Percentiles rank a stretch among this genome's conserved stretches.
These are phyloP conservation scores for Backusella liffmaniae DNA, from an alignment of 192 early-diverging fungal species.

Conservation along the genomic window DNA sequence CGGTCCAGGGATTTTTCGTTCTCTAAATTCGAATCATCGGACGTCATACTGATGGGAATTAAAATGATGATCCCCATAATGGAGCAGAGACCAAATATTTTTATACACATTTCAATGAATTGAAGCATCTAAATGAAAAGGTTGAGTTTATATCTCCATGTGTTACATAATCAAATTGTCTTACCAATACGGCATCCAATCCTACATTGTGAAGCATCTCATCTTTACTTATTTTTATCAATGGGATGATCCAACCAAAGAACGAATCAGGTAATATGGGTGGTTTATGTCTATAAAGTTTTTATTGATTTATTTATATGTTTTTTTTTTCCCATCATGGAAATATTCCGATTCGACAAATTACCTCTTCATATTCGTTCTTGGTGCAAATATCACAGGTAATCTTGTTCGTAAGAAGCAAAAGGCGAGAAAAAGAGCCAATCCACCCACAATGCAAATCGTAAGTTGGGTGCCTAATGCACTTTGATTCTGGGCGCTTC, in stretches of 20 bases:
- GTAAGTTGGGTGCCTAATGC: constrained; percentile 23
- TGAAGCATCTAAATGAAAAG: constrained; percentile 40
- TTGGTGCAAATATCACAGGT: constrained; percentile 29
- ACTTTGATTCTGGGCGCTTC: constrained; percentile 23
- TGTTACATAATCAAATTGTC: not conserved
- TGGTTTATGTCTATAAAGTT: constrained; percentile 42
- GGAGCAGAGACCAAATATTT: constrained; percentile 44
- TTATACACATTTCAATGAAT: constrained; percentile 47
- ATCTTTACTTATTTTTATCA: constrained; percentile 37
- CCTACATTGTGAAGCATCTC: constrained; percentile 54
- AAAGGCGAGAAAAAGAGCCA: constrained; percentile 28
- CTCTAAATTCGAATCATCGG: not conserved
- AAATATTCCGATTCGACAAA: not conserved
- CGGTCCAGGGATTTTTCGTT: constrained; percentile 14
- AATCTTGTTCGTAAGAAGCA: constrained; percentile 25
- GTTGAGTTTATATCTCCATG: not conserved
- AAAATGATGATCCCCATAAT: constrained; percentile 46
- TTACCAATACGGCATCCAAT: constrained; percentile 60
- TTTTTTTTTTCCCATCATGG: not conserved
- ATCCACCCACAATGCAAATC: constrained; percentile 17
- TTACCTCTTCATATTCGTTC: constrained; percentile 35
- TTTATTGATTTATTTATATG: not conserved
- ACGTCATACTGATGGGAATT: constrained; percentile 40
- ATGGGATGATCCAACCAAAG: constrained; percentile 57
- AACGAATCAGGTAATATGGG: constrained; percentile 40